A percentile compares a stretch with the other conserved stretches of the same genome.
phyloP scores from a whole-genome alignment of 164 flowering plant genomes.

The Stephania cephalantha region DNA sequence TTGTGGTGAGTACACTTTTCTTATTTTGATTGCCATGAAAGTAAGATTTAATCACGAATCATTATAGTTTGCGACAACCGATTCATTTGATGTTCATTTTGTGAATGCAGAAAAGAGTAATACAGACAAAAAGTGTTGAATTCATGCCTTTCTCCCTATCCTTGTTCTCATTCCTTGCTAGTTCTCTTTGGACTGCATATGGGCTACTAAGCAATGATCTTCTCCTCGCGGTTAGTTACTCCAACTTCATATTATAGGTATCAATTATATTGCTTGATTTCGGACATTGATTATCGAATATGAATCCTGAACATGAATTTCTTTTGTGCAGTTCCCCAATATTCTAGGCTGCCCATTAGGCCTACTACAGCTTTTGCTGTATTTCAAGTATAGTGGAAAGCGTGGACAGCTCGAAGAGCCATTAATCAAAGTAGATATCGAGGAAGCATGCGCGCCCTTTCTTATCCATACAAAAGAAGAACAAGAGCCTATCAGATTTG shows the following conservation, averaged over 20 bases:
- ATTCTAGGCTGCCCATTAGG: slow-evolving; percentile 44
- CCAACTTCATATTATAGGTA: too few species aligned
- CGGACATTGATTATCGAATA: too few species aligned
- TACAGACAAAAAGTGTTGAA: slow-evolving; percentile 14
- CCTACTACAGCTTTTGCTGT: slow-evolving; percentile 42
- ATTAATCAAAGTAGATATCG: background rate
- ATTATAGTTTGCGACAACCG: background rate
- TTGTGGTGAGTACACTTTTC: slow-evolving; percentile 31
- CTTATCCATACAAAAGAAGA: slow-evolving; percentile 27
- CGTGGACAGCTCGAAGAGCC: slow-evolving; percentile 22
- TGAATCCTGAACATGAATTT: background rate
- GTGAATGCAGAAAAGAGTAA: slow-evolving; percentile 10
- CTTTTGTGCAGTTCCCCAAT: slow-evolving; percentile 46
- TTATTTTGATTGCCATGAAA: background rate
- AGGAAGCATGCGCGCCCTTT: slow-evolving; percentile 12
- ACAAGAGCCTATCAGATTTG: background rate
- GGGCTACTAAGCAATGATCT: slow-evolving; percentile 19
- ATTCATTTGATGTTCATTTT: background rate
- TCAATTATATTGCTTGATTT: too few species aligned
- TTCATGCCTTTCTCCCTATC: slow-evolving; percentile 26
- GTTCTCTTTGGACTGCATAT: slow-evolving; percentile 20
- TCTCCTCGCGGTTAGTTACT: slow-evolving; percentile 11
- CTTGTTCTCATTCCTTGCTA: slow-evolving; percentile 19
- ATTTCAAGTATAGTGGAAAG: slow-evolving; percentile 42
- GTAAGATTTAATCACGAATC: background rate